These are phyloP conservation scores for Galerina sulciceps DNA, from an alignment of 768 basidiomycete genomes.

Conservation along the genomic window DNA sequence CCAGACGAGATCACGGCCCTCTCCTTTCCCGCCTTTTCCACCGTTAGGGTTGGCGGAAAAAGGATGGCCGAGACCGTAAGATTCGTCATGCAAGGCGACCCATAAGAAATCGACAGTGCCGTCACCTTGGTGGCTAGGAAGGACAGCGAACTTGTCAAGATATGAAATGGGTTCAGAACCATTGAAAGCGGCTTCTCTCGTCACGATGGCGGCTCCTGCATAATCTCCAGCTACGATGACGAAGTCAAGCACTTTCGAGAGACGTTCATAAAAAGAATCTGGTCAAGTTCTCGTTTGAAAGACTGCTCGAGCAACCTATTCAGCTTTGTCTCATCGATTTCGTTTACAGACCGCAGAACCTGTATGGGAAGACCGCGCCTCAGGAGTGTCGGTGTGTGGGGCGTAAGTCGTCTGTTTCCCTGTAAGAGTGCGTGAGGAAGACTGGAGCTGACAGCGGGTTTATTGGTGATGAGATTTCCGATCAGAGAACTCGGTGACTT, in stretches of 20 bases:
- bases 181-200: constrained; percentile 54
- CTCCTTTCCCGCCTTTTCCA: constrained; percentile 86
- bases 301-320: constrained; percentile 85
- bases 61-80: constrained; percentile 92
- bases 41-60: constrained; percentile 96
- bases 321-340: constrained; percentile 78
- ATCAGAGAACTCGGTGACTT: constrained; percentile 95
- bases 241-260: constrained; percentile 83
- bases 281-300: constrained; percentile 76
- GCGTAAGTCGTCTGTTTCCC: constrained; percentile 82
- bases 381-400: constrained; percentile 91
- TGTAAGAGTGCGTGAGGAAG: constrained; percentile 93
- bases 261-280: constrained; percentile 77
- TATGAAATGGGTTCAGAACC: constrained; percentile 69
- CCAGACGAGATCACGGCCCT: constrained; percentile 97
- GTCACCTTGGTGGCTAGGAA: constrained; percentile 94
- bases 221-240: constrained; percentile 95
- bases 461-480: constrained; percentile 97
- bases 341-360: constrained; percentile 70
- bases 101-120: constrained; percentile 99
- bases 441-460: constrained; percentile 93
- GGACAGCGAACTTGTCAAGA: constrained; percentile 97
- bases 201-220: constrained; percentile 92
- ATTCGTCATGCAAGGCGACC: constrained; percentile 98
- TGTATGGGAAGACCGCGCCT: constrained; percentile 87